Conservation (phyloP, 768 basidiomycete species). For the Chalciporus pseudorubinellus region DNA sequence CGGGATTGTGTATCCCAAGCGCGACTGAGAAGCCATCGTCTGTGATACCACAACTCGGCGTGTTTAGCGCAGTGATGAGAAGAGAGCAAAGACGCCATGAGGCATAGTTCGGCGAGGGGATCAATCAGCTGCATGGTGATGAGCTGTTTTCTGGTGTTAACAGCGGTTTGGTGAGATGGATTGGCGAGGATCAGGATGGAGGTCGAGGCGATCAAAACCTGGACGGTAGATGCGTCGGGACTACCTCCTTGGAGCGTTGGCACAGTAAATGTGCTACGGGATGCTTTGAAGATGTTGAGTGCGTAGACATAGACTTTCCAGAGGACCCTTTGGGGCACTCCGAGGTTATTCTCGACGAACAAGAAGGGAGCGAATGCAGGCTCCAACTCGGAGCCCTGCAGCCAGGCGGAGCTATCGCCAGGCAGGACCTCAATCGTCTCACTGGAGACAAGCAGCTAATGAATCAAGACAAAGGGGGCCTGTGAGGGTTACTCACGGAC, state of each 20-base stretch:
- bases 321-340: slow-evolving; percentile 59
- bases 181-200: slow-evolving; percentile 60
- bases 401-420: slow-evolving; percentile 52
- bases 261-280: slow-evolving; percentile 7
- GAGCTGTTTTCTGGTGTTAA: slow-evolving; percentile 59
- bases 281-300: slow-evolving; percentile 33
- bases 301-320: slow-evolving; percentile 51
- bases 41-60: slow-evolving; percentile 67
- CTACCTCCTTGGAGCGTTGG: not conserved
- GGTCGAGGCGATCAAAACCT: slow-evolving; percentile 34
- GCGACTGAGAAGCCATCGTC: slow-evolving; percentile 57
- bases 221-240: slow-evolving; percentile 8
- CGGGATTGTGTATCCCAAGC: slow-evolving; percentile 25
- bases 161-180: slow-evolving; percentile 66
- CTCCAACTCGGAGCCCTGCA: slow-evolving; percentile 15
- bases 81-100: slow-evolving; percentile 47
- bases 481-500: slow-evolving; percentile 23
- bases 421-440: slow-evolving; percentile 62
- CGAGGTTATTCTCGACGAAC: slow-evolving; percentile 56
- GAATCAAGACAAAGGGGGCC: not conserved
- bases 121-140: slow-evolving; percentile 38
- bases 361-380: slow-evolving; percentile 47
- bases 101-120: slow-evolving; percentile 46
- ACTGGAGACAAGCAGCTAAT: slow-evolving; percentile 9
- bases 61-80: slow-evolving; percentile 59